Base-by-base conservation (phyloP, 2,329 filamentous ascomycete genomes). In the Apiospora koreana region DNA sequence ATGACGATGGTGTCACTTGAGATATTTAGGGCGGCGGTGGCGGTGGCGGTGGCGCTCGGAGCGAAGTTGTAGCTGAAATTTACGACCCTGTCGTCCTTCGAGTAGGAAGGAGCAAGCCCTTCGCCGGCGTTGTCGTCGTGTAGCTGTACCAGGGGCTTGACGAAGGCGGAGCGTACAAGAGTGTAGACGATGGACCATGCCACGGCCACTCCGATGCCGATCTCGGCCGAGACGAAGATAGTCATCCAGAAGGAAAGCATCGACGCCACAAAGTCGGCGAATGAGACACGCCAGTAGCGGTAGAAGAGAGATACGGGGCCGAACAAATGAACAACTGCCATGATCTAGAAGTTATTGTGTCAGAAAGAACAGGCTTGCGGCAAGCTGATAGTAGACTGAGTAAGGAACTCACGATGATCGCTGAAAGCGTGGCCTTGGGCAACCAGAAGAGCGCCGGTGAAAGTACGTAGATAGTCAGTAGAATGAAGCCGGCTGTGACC, bases 211-310 rank as follows among this genome's bases (percentile, higher is more conserved):
- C 83, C 88, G 54, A 91, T 89, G 16, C 89, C 90, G 45, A 88
- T 83, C 73, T 91, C 88, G 1, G 87, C 88, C 0, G 85, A 87
- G 1, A 87, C 85, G 74, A 91, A 90, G 12, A 92, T 84, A 0
- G 88, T 89, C 3, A 91, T 82, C 86, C 89, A 91, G 74, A 92
- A 88, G 5, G 89, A 85, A 41, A 92, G 82, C 86, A 91, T 89
- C 38, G 87, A 85, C 0, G 88, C 86, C 68, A 89, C 84, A 74
- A 92, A 92, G 78, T 92, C 90, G 18, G 89, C 86, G 3, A 92
- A 83, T 0, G 88, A 91, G 2, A 88, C 88, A 73, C 87, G 87
- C 88, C 89, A 92, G 80, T 89, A 91, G 18, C 83, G 82, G 78
- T 90, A 90, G 76, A 92, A 91, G 12, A 87, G 83, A 2, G 82